phyloP scores from a whole-genome alignment of 2,329 filamentous ascomycete genomes.

The Arthrobotrys sphaeroides region DNA sequence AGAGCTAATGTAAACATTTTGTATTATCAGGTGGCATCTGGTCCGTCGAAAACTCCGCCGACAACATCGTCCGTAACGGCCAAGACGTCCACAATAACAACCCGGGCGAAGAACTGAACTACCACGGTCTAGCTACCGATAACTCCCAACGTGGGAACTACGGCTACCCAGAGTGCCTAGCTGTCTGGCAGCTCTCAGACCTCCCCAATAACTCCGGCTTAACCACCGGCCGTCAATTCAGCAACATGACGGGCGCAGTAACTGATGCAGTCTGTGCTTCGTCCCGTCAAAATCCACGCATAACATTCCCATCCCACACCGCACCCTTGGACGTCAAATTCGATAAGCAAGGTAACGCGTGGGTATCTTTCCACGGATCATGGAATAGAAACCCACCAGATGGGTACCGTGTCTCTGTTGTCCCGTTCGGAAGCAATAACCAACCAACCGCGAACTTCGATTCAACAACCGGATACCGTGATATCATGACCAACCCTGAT shows the following conservation, averaged over 20 bases:
- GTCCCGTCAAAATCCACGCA: constrained; percentile 65
- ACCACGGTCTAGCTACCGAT: constrained; percentile 71
- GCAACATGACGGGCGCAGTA: constrained; percentile 61
- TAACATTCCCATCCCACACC: constrained; percentile 73
- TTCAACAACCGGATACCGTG: constrained; percentile 54
- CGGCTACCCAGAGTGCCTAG: constrained; percentile 76
- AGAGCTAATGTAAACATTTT: constrained; percentile 55
- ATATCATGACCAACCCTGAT: constrained; percentile 55
- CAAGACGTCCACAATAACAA: constrained; percentile 74
- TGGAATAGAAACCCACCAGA: constrained; percentile 65
- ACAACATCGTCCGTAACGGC: constrained; percentile 69
- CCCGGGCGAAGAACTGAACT: constrained; percentile 78
- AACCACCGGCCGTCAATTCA: constrained; percentile 66
- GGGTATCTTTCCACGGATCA: constrained; percentile 76
- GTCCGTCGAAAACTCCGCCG: constrained; percentile 76
- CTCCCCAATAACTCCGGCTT: constrained; percentile 63
- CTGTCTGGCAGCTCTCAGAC: constrained; percentile 69
- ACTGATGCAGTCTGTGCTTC: constrained; percentile 64
- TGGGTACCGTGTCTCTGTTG: constrained; percentile 61
- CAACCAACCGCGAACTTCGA: constrained; percentile 27
- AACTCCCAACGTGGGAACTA: constrained; percentile 66
- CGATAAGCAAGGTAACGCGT: constrained; percentile 68
- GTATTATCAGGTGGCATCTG: constrained; percentile 64
- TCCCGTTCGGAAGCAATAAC: constrained; percentile 59
- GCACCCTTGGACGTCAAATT: constrained; percentile 79